These are phyloP conservation scores for Sugiyamaella paludigena DNA, from an alignment of 1,139 yeast genomes.

Conservation along the genomic window DNA sequence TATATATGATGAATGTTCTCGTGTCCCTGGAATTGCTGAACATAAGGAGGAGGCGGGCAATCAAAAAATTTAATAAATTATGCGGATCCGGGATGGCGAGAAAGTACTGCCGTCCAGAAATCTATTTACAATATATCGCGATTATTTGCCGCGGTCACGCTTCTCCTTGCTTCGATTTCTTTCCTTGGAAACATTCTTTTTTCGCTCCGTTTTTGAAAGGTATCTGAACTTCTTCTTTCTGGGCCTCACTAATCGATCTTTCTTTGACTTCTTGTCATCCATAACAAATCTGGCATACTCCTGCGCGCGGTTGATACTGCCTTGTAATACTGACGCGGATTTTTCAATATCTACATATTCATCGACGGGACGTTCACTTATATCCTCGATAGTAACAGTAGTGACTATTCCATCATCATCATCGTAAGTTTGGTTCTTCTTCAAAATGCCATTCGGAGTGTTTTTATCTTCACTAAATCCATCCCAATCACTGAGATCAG, in stretches of 20 bases:
- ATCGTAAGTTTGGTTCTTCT: conserved; percentile 56
- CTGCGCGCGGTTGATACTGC: conserved; percentile 37
- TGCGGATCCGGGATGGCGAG: no score
- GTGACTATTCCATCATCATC: conserved; percentile 31
- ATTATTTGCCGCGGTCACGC: background rate
- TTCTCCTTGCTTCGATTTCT: conserved; percentile 6
- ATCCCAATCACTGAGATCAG: conserved; percentile 37
- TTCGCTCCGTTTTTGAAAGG: conserved; percentile 74
- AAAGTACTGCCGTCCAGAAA: no score
- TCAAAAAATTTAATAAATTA: no score
- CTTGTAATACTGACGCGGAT: conserved; percentile 37
- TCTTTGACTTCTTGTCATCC: conserved; percentile 10
- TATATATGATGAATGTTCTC: no score
- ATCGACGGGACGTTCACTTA: conserved; percentile 24
- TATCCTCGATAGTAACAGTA: conserved; percentile 34
- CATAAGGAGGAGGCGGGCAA: no score
- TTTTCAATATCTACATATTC: conserved; percentile 32
- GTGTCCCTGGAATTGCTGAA: no score
- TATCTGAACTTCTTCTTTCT: conserved; percentile 77
- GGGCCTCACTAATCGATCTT: conserved; percentile 35
- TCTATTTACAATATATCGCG: no score
- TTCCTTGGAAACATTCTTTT: conserved; percentile 53
- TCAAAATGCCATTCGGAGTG: conserved; percentile 48
- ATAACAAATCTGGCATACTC: conserved; percentile 34
- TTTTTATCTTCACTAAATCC: conserved; percentile 33